phyloP scores from a whole-genome alignment of 2,329 filamentous ascomycete genomes.

The Lachnum nothofagi region DNA sequence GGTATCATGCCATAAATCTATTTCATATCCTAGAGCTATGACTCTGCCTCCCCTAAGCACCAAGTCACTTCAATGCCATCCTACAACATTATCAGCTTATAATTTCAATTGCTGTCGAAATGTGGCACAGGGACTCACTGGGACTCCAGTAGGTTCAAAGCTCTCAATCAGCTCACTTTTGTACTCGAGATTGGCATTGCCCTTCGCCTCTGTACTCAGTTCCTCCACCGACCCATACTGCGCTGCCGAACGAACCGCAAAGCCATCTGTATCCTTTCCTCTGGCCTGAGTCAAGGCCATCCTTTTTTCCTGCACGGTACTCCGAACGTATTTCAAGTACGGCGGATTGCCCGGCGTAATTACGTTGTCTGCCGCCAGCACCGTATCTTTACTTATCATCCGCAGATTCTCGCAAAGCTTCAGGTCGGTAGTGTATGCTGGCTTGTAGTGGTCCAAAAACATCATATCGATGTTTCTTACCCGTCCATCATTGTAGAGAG shows the following conservation, averaged over 20 bases:
- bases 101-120: no score
- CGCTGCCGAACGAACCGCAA: constrained; percentile 17
- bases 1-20: not conserved
- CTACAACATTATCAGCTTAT: constrained; percentile 36
- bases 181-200: constrained; percentile 63
- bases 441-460: constrained; percentile 79
- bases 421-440: constrained; percentile 66
- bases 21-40: not conserved
- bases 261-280: constrained; percentile 38
- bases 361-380: constrained; percentile 66
- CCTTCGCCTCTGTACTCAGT: constrained; percentile 34
- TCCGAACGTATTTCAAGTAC: constrained; percentile 66
- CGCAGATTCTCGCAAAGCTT: constrained; percentile 70
- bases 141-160: constrained; percentile 62
- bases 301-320: constrained; percentile 57
- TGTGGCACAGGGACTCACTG: constrained; percentile 43
- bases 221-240: constrained; percentile 37
- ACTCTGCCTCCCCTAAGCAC: constrained; percentile 41
- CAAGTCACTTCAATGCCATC: constrained; percentile 63
- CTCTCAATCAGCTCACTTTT: constrained; percentile 59
- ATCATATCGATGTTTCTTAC: constrained; percentile 27
- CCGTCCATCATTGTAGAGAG: constrained; percentile 47
- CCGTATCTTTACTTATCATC: constrained; percentile 56
- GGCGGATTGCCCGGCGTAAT: constrained; percentile 66
- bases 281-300: constrained; percentile 42